Conservation (phyloP, 2,329 filamentous ascomycete genomes). For the Amesomyces nigricolor region DNA sequence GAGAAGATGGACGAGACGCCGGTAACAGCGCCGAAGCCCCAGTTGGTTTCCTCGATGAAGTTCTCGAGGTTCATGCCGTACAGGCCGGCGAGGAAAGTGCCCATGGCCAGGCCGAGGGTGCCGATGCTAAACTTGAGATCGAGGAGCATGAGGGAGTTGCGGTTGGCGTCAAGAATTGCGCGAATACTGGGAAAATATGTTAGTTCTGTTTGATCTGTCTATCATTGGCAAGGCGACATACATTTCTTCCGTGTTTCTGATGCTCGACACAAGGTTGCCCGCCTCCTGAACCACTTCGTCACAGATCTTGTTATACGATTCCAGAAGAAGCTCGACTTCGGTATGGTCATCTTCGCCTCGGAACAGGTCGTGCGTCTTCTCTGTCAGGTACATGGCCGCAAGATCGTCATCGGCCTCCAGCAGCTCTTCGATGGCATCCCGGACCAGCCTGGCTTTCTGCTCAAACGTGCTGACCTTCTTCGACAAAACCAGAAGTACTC, state of each 20-base stretch:
- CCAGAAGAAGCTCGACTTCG: constrained; percentile 92
- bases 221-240: constrained; percentile 44
- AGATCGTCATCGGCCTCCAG: constrained; percentile 95
- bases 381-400: constrained; percentile 89
- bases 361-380: constrained; percentile 53
- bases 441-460: constrained; percentile 88
- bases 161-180: constrained; percentile 95
- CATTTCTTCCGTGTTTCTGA: constrained; percentile 98
- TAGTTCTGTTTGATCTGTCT: constrained; percentile 17
- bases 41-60: constrained; percentile 89
- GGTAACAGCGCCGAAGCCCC: constrained; percentile 77
- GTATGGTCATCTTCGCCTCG: constrained; percentile 36
- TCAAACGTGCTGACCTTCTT: constrained; percentile 97
- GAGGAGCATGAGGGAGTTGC: constrained; percentile 94
- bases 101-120: constrained; percentile 88
- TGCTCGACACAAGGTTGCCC: constrained; percentile 86
- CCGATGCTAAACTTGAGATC: constrained; percentile 95
- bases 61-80: constrained; percentile 99
- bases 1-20: constrained; percentile 65
- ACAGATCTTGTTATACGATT: constrained; percentile 95
- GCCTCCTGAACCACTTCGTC: constrained; percentile 97
- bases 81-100: constrained; percentile 94
- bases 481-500: constrained; percentile 84
- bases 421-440: constrained; percentile 91
- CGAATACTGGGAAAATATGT: constrained; percentile 59